Conservation (phyloP, 371 early-diverging fungal species). For the Cokeromyces recurvatus region DNA sequence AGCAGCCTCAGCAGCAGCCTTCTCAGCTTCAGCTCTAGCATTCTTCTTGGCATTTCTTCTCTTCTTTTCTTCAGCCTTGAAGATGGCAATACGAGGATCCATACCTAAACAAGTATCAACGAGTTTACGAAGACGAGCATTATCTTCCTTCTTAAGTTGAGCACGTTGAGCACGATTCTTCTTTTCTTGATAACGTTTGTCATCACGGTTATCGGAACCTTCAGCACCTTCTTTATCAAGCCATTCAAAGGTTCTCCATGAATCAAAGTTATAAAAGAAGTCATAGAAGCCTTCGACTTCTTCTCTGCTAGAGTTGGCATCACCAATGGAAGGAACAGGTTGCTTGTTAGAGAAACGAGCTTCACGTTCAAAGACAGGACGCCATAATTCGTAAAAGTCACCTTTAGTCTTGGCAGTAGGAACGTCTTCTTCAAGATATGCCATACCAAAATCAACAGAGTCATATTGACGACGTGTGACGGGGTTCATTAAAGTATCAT, state of each 20-base stretch:
- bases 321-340: conserved; percentile 85
- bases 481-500: conserved; percentile 90
- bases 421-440: conserved; percentile 47
- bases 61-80: conserved; percentile 88
- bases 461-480: conserved; percentile 95
- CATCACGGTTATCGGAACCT: conserved; percentile 85
- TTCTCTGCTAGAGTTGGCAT: conserved; percentile 63
- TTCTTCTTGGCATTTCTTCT: conserved; percentile 87
- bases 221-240: conserved; percentile 95
- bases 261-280: conserved; percentile 95
- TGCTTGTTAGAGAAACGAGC: conserved; percentile 87
- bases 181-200: conserved; percentile 91
- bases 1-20: conserved; percentile 65
- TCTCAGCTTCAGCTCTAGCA: conserved; percentile 75
- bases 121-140: conserved; percentile 79
- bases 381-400: conserved; percentile 88
- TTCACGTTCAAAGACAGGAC: conserved; percentile 88
- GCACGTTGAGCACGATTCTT: conserved; percentile 94
- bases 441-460: conserved; percentile 82
- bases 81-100: conserved; percentile 89
- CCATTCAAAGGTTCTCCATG: conserved; percentile 97
- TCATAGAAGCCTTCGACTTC: conserved; percentile 94
- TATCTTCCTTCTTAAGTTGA: conserved; percentile 95
- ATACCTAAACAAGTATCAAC: conserved; percentile 78
- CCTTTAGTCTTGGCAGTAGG: conserved; percentile 74